Evolutionary conservation across 805 yeast genomes (phyloP).

Genomic region (Candida stauntonica): DNA sequence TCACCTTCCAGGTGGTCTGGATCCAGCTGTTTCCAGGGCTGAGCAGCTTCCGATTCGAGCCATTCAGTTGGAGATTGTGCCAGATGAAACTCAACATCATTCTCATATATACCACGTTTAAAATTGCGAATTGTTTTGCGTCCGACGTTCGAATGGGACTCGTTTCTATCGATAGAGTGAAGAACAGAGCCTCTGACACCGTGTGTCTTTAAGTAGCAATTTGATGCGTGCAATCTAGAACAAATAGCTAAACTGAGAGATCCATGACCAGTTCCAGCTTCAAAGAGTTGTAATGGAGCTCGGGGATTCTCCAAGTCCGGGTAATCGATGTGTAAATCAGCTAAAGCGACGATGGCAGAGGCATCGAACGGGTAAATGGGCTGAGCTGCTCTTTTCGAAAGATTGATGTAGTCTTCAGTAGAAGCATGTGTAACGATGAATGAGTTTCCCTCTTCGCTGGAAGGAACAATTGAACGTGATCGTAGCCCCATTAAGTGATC

Average conservation of each 20-base stretch:
- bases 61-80: conserved; percentile 38
- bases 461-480: conserved; percentile 32
- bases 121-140: conserved; percentile 35
- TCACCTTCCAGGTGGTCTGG: conserved; percentile 18
- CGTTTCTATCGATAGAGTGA: conserved; percentile 41
- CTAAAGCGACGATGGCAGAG: conserved; percentile 39
- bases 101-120: conserved; percentile 37
- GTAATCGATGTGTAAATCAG: conserved; percentile 42
- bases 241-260: conserved; percentile 43
- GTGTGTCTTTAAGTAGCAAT: conserved; percentile 30
- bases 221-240: conserved; percentile 40
- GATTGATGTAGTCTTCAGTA: conserved; percentile 42
- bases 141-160: conserved; percentile 39
- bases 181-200: conserved; percentile 39
- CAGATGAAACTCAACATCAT: conserved; percentile 44
- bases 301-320: conserved; percentile 25
- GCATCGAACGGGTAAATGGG: conserved; percentile 51
- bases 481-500: conserved; percentile 35
- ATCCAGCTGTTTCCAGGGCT: conserved; percentile 24
- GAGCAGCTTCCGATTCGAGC: conserved; percentile 28
- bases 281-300: conserved; percentile 38
- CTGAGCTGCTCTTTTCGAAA: conserved; percentile 41
- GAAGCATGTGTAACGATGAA: conserved; percentile 37
- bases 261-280: conserved; percentile 56
- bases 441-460: conserved; percentile 23